Conservation (phyloP, 1,284 basidiomycete genomes). For the Chondrostereum purpureum region DNA sequence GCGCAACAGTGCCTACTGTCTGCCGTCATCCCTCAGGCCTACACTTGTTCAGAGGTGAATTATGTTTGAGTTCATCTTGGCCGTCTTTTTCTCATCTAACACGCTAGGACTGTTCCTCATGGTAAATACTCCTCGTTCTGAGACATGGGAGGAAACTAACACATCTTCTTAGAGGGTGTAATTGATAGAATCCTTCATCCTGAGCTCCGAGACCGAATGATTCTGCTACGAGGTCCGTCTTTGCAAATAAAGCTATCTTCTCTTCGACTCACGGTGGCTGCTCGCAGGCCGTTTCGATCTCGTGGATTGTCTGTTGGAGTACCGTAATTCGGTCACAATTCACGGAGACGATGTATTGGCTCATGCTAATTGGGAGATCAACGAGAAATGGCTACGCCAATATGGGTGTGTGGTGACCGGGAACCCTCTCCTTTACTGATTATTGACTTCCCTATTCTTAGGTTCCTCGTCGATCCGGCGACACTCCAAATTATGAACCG, state of each 20-base stretch:
- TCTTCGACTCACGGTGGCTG: no score
- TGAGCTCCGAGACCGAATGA: slow-evolving; percentile 83
- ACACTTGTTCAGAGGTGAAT: slow-evolving; percentile 74
- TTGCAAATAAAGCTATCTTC: no score
- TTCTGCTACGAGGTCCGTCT: slow-evolving; percentile 67
- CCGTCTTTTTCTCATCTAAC: slow-evolving; percentile 9
- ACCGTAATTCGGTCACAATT: slow-evolving; percentile 58
- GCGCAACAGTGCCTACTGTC: slow-evolving; percentile 72
- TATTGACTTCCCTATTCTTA: slow-evolving; percentile 21
- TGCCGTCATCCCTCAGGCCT: slow-evolving; percentile 83
- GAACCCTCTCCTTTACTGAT: not conserved
- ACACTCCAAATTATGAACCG: slow-evolving; percentile 63
- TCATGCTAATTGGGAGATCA: slow-evolving; percentile 84
- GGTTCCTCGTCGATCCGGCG: slow-evolving; percentile 63
- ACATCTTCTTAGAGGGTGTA: slow-evolving; percentile 57
- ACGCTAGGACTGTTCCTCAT: slow-evolving; percentile 72
- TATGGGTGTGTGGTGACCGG: slow-evolving; percentile 53
- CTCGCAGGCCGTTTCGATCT: slow-evolving; percentile 70
- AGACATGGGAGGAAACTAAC: no score
- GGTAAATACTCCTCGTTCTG: slow-evolving; percentile 35
- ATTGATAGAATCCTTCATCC: slow-evolving; percentile 86
- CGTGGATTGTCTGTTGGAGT: slow-evolving; percentile 69
- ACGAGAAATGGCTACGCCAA: slow-evolving; percentile 74
- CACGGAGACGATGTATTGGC: slow-evolving; percentile 87
- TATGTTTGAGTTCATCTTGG: slow-evolving; percentile 11